phyloP scores from a whole-genome alignment of 345 rosid species.

The Anacardium occidentale region DNA sequence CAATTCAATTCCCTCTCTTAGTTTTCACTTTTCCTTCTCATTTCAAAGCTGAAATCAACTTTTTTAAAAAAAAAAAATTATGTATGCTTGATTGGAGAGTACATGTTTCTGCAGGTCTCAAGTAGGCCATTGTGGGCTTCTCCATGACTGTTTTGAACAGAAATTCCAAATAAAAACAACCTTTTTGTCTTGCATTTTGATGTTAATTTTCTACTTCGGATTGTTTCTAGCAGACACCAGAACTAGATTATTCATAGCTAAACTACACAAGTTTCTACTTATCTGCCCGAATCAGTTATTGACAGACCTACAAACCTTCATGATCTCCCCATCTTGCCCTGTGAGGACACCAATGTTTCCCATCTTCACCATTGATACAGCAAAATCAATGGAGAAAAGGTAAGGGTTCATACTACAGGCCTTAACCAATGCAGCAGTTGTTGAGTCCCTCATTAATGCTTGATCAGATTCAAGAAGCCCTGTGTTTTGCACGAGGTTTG shows the following conservation, averaged over 20 bases:
- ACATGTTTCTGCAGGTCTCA: background rate
- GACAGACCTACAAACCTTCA: slow-evolving; percentile 64
- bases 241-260: background rate
- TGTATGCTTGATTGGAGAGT: background rate
- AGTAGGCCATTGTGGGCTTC: too few species aligned
- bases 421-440: slow-evolving; percentile 49
- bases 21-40: background rate
- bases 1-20: background rate
- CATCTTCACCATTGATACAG: slow-evolving; percentile 69
- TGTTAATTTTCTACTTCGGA: too few species aligned
- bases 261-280: background rate
- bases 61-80: background rate
- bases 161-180: too few species aligned
- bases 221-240: too few species aligned
- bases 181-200: too few species aligned
- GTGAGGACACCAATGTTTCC: slow-evolving; percentile 59
- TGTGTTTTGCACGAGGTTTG: slow-evolving; percentile 45
- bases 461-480: slow-evolving; percentile 81
- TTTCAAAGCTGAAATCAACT: background rate
- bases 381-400: slow-evolving; percentile 58
- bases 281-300: slow-evolving; percentile 39
- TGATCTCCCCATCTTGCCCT: slow-evolving; percentile 61
- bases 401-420: slow-evolving; percentile 48
- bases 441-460: slow-evolving; percentile 49
- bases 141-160: too few species aligned